Percentiles rank a stretch among this genome's conserved stretches.
phyloP scores from a whole-genome alignment of 2,329 filamentous ascomycete genomes.

The Sporothrix dimorphospora region DNA sequence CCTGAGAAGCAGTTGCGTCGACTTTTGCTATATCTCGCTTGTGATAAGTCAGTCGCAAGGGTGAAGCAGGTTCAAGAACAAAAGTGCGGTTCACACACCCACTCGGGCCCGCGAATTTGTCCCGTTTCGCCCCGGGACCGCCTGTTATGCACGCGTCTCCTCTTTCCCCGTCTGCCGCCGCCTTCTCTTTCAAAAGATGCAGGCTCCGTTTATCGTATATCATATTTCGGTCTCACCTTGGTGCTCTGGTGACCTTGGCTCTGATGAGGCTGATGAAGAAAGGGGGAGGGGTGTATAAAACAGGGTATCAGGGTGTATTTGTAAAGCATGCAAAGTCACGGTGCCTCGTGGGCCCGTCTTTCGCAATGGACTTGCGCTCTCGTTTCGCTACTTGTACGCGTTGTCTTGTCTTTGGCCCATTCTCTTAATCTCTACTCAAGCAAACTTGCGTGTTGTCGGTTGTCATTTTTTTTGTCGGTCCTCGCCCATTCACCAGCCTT shows the following conservation, averaged over 20 bases:
- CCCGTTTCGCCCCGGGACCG: background rate
- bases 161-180: background rate
- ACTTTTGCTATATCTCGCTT: background rate
- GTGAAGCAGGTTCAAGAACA: background rate
- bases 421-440: no score
- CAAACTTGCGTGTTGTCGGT: background rate
- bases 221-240: constrained; percentile 7
- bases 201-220: background rate
- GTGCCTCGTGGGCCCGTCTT: no score
- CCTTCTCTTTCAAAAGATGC: background rate
- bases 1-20: constrained; percentile 12
- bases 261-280: background rate
- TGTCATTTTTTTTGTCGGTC: background rate
- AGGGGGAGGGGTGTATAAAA: background rate
- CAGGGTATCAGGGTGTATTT: background rate
- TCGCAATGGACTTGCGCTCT: no score
- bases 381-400: no score
- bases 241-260: background rate
- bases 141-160: background rate
- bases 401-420: no score
- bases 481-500: background rate
- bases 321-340: background rate
- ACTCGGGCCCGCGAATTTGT: background rate
- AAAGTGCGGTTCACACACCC: background rate
- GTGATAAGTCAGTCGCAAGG: background rate